Evolutionary conservation across 345 rosid genomes (phyloP).

Genomic region (Syzygium jambos): DNA sequence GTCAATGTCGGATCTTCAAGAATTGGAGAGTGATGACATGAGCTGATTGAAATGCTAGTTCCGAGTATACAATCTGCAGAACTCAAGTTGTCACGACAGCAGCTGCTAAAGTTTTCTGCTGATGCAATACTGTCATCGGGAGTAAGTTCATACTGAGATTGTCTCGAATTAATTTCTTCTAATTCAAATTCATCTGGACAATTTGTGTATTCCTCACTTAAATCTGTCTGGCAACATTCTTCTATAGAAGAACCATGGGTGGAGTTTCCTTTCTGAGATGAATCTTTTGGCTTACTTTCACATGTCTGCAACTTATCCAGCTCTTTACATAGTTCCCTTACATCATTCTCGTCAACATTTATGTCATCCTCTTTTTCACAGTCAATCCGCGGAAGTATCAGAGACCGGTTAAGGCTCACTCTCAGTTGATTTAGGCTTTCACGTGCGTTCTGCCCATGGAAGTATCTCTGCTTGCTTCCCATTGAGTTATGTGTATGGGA

Average conservation of each 20-base stretch:
- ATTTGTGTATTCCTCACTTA: constrained; percentile 49
- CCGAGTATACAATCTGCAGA: constrained; percentile 13
- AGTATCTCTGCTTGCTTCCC: constrained; percentile 37
- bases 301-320: constrained; percentile 46
- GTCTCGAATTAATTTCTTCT: constrained; percentile 35
- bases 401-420: constrained; percentile 89
- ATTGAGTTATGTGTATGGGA: constrained; percentile 37
- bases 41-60: constrained; percentile 48
- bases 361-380: constrained; percentile 48
- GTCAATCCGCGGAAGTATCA: constrained; percentile 57
- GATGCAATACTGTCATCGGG: constrained; percentile 14
- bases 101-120: constrained; percentile 15
- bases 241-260: constrained; percentile 46
- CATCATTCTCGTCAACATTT: constrained; percentile 62
- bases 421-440: constrained; percentile 82
- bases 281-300: constrained; percentile 31
- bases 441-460: constrained; percentile 47
- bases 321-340: constrained; percentile 57
- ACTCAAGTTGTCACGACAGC: neutral
- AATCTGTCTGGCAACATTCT: constrained; percentile 58
- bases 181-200: constrained; percentile 37
- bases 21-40: constrained; percentile 39
- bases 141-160: constrained; percentile 20
- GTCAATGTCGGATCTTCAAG: constrained; percentile 76
- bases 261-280: constrained; percentile 37